Conservation (phyloP, 2,329 filamentous ascomycete species). For the Bipolaris gigantea region DNA sequence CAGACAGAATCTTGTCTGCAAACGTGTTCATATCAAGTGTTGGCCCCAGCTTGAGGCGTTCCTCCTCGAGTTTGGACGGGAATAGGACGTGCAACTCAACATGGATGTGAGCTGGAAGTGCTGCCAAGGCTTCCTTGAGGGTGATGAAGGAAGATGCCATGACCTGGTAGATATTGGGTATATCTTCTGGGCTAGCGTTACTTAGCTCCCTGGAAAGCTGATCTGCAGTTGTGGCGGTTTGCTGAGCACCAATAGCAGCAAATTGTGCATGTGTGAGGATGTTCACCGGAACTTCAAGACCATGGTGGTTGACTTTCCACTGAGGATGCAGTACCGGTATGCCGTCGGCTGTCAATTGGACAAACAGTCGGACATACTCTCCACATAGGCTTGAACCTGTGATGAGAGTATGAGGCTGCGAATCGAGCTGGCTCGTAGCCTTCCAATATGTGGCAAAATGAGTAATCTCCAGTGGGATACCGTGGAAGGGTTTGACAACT, state of each 20-base stretch:
- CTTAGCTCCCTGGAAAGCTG: slow-evolving; percentile 30
- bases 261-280: slow-evolving; percentile 77
- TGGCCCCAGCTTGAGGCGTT: slow-evolving; percentile 68
- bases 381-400: slow-evolving; percentile 94
- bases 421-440: slow-evolving; percentile 88
- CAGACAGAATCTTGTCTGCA: slow-evolving; percentile 77
- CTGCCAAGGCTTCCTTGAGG: slow-evolving; percentile 72
- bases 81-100: slow-evolving; percentile 92
- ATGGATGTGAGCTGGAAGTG: slow-evolving; percentile 78
- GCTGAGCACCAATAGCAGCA: slow-evolving; percentile 48
- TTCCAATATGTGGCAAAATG: slow-evolving; percentile 99
- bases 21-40: slow-evolving; percentile 82
- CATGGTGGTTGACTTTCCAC: slow-evolving; percentile 76
- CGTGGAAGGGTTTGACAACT: slow-evolving; percentile 93
- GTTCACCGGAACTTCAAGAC: slow-evolving; percentile 79
- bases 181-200: slow-evolving; percentile 35
- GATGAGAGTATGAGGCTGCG: slow-evolving; percentile 81
- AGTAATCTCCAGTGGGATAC: slow-evolving; percentile 90
- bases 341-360: slow-evolving; percentile 87
- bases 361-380: slow-evolving; percentile 89
- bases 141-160: slow-evolving; percentile 78
- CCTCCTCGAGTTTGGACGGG: slow-evolving; percentile 74
- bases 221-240: slow-evolving; percentile 28
- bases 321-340: slow-evolving; percentile 84
- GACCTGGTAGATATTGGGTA: slow-evolving; percentile 67